Conservation (phyloP, 148 eudicot species). For the Persicaria tinctoria region DNA sequence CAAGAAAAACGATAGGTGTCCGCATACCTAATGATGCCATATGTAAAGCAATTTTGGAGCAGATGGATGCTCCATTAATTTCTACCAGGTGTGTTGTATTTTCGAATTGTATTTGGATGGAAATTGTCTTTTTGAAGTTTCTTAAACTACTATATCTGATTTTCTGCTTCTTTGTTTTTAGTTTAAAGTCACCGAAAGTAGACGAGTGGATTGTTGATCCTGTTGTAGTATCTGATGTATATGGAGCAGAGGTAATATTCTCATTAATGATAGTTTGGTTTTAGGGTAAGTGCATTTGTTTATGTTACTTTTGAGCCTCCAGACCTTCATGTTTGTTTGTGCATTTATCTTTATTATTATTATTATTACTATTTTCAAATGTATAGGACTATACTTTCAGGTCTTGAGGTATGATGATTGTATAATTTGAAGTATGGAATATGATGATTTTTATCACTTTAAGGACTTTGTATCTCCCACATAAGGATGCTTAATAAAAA, state of each 20-base stretch:
- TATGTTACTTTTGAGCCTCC: neutral
- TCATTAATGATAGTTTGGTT: neutral
- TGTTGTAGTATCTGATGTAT: slow-evolving; percentile 68
- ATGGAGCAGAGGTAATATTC: slow-evolving; percentile 65
- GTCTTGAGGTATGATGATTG: neutral
- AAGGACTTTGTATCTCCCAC: neutral
- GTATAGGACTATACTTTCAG: neutral
- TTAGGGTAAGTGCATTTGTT: neutral
- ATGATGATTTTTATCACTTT: neutral
- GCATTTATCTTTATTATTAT: neutral
- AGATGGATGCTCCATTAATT: slow-evolving; percentile 62
- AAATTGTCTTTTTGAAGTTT: neutral
- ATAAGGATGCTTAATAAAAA: neutral
- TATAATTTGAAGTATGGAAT: no score
- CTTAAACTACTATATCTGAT: neutral
- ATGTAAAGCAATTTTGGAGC: slow-evolving; percentile 61
- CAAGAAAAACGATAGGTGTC: slow-evolving; percentile 70
- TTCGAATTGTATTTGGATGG: neutral
- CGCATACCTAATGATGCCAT: slow-evolving; percentile 91
- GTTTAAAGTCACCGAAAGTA: slow-evolving; percentile 67
- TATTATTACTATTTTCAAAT: no score
- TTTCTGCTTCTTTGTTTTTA: slow-evolving; percentile 18
- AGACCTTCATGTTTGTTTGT: neutral
- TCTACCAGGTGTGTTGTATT: slow-evolving; percentile 62
- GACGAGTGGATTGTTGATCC: slow-evolving; percentile 86